Conservation (phyloP, 306 rosid species). For the Acacia confusa region DNA sequence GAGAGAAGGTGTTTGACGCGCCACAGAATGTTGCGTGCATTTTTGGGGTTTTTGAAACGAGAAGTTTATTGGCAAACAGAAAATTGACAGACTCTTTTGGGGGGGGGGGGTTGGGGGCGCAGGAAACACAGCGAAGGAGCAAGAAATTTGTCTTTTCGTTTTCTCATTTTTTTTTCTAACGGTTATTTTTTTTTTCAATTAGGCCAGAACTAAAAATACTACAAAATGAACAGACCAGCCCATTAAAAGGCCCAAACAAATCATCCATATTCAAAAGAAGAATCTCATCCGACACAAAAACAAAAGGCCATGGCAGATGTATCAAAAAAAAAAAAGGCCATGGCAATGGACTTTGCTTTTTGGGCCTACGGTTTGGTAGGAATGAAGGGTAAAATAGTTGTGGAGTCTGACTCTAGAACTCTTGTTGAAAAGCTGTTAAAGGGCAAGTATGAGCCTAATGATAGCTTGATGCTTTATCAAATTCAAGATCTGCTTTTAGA, state of each 20-base stretch:
- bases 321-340: too few relatives aligned
- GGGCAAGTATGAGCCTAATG: too few relatives aligned
- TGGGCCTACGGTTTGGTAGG: too few relatives aligned
- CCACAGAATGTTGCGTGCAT: constrained; percentile 36
- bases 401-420: too few relatives aligned
- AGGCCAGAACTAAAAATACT: not conserved
- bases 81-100: constrained; percentile 39
- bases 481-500: too few relatives aligned
- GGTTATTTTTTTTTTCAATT: not conserved
- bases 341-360: too few relatives aligned
- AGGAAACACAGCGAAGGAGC: not conserved
- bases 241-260: not conserved
- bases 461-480: too few relatives aligned
- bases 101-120: too few relatives aligned
- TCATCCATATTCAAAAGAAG: not conserved
- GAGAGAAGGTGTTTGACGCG: constrained; percentile 45
- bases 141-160: not conserved
- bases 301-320: too few relatives aligned
- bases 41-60: constrained; percentile 36
- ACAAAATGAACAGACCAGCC: not conserved
- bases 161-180: not conserved
- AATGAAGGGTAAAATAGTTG: too few relatives aligned
- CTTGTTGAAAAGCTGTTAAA: too few relatives aligned
- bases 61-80: constrained; percentile 22
- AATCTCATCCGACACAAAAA: too few relatives aligned